Conservation (phyloP, 768 basidiomycete species). For the Boletus eberwhitei region DNA sequence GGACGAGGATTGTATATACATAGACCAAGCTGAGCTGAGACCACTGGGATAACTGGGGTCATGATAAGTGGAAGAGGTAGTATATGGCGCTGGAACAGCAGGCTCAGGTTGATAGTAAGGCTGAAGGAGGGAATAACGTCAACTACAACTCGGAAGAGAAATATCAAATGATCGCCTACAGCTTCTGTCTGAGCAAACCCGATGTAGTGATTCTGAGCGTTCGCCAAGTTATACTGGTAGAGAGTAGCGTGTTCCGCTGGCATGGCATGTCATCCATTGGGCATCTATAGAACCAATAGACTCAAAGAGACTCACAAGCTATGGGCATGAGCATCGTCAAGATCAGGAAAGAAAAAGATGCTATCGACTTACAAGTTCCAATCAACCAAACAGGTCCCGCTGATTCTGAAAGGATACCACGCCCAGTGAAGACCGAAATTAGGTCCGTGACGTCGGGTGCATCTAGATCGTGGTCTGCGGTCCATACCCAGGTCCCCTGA, state of each 20-base stretch:
- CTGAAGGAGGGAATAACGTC: conserved; percentile 16
- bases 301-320: conserved; percentile 19
- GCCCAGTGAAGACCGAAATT: conserved; percentile 56
- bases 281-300: background rate
- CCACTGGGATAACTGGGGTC: conserved; percentile 36
- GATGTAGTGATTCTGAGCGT: conserved; percentile 46
- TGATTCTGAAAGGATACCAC: conserved; percentile 73
- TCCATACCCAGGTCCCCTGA: conserved; percentile 77
- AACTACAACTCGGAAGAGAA: background rate
- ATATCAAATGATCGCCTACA: conserved; percentile 20
- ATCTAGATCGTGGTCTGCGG: conserved; percentile 64
- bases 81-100: conserved; percentile 41
- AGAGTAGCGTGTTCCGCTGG: conserved; percentile 44
- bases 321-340: background rate
- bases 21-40: conserved; percentile 8
- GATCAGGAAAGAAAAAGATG: background rate
- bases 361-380: conserved; percentile 45
- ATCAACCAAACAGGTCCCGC: conserved; percentile 80
- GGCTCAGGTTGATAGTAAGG: conserved; percentile 50
- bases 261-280: background rate
- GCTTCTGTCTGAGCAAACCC: conserved; percentile 53
- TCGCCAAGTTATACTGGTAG: conserved; percentile 46
- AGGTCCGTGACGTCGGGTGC: conserved; percentile 47
- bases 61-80: conserved; percentile 28
- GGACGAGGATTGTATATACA: conserved; percentile 31